Base-by-base conservation (phyloP, 1,284 basidiomycete genomes). In the Pseudomicrostroma phylloplanum region DNA sequence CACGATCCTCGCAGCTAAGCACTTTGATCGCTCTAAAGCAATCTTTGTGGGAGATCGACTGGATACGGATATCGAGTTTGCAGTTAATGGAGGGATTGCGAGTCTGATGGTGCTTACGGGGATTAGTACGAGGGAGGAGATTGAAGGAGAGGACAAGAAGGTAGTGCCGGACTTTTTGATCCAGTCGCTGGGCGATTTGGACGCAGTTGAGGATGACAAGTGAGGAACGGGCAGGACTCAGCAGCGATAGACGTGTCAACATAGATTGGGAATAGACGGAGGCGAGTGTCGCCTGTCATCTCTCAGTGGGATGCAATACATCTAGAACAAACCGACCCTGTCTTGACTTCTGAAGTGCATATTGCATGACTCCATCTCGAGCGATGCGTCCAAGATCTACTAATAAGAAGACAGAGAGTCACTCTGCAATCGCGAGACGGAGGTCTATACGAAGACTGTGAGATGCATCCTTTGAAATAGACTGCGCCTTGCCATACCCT, bases 21-120 rank as follows among this genome's bases (percentile, higher is more conserved):
- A 19, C 71, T 39, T 63, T 54, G 61, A 65, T n/a, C 59, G 63
- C 17, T 13, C 11, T 11, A 49, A 55, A 23, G 92, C 93, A 0
- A 86, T 98, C 74, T 96, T 99, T 89, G 85, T 97, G 49, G 94
- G 94, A 46, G 94, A 98, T 80, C 86, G 96, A 63, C 83, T 98
- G 65, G 88, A 91, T 73, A 98, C 96, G 1, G 96, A 99, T 80
- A 92, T 96, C 72, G 81, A 89, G 55, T 98, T 98, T 73, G 94
- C 91, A 54, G 85, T 90, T 79, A 85, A 85, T 54, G 91, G 91
- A 25, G 90, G 90, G 13, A 83, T 97, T 21, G 81, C 89, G 15
- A 94, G 92, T 0, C 82, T 97, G 58, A 85, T 97, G 49, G 96
- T 98, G 57, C 82, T 98, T 67, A 96, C 92, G n/a, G 94, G 93